phyloP scores from a whole-genome alignment of 2,329 filamentous ascomycete species.

The Talaromyces islandicus region DNA sequence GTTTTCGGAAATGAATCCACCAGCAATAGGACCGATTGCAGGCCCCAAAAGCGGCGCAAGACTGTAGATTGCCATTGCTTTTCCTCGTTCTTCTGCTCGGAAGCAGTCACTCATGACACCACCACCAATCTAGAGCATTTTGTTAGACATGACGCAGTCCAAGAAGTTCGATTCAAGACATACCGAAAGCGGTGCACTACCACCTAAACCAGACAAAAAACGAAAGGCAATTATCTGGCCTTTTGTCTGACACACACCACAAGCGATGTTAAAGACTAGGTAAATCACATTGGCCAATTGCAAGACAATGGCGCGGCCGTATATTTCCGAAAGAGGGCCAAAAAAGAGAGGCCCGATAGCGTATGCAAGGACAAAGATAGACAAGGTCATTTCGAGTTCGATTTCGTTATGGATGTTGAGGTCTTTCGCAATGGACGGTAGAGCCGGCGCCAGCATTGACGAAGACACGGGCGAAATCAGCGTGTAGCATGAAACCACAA shows the following conservation, averaged over 20 bases:
- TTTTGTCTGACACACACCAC: constrained; percentile 50
- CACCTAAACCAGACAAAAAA: constrained; percentile 54
- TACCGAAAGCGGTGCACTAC: constrained; percentile 50
- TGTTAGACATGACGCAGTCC: not conserved
- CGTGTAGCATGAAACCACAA: constrained; percentile 53
- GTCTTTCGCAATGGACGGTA: constrained; percentile 49
- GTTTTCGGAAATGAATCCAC: constrained; percentile 57
- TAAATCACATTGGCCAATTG: constrained; percentile 52
- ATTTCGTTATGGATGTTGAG: constrained; percentile 46
- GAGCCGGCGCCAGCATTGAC: constrained; percentile 52
- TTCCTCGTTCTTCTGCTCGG: constrained; percentile 54
- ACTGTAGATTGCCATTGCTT: constrained; percentile 53
- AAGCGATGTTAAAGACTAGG: constrained; percentile 55
- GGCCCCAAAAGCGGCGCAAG: constrained; percentile 57
- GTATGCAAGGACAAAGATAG: constrained; percentile 51
- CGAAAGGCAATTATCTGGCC: constrained; percentile 53
- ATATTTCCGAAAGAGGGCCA: constrained; percentile 51
- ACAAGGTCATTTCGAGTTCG: constrained; percentile 45
- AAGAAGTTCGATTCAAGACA: constrained; percentile 13
- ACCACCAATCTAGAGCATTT: constrained; percentile 35
- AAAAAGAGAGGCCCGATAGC: constrained; percentile 48
- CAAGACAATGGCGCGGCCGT: constrained; percentile 49
- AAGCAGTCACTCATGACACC: constrained; percentile 54
- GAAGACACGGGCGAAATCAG: constrained; percentile 60
- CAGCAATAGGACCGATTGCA: constrained; percentile 56